A percentile compares a stretch with the other conserved stretches of the same genome.
Conservation (phyloP, 495 filamentous ascomycete genomes). For the Stereocaulon alpinum region DNA sequence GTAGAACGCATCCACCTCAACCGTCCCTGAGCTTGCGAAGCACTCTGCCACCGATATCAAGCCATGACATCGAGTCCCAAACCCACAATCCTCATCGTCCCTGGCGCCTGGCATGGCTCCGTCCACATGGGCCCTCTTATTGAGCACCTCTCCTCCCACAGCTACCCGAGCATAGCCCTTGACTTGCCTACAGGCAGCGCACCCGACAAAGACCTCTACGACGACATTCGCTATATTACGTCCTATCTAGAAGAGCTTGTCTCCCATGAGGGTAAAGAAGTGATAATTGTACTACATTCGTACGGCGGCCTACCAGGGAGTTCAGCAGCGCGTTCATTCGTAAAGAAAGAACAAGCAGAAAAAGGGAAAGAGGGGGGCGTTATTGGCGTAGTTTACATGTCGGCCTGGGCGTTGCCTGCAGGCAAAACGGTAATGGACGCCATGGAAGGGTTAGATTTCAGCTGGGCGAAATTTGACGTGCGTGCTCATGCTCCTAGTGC, state of each 20-base stretch:
- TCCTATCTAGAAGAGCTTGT: background rate
- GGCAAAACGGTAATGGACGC: background rate
- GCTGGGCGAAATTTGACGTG: background rate
- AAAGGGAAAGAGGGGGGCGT: background rate
- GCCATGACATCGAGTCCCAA: background rate
- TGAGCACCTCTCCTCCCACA: background rate
- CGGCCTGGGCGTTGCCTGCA: background rate
- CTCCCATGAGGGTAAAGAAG: background rate
- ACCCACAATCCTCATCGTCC: conserved; percentile 3
- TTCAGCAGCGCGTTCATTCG: background rate
- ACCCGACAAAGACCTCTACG: background rate
- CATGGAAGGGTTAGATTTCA: background rate
- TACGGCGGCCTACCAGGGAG: background rate
- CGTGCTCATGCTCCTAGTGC: background rate
- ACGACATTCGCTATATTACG: background rate
- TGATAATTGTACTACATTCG: background rate
- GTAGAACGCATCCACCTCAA: too few relatives aligned
- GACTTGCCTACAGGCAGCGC: background rate
- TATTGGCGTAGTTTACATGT: background rate
- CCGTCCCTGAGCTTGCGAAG: too few relatives aligned
- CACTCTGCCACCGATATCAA: too few relatives aligned
- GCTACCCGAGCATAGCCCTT: background rate
- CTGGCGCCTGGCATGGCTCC: background rate
- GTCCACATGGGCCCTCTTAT: background rate
- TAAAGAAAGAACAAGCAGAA: background rate